Base-by-base conservation (phyloP, 1,284 basidiomycete species). In the Pseudozyma sp. region DNA sequence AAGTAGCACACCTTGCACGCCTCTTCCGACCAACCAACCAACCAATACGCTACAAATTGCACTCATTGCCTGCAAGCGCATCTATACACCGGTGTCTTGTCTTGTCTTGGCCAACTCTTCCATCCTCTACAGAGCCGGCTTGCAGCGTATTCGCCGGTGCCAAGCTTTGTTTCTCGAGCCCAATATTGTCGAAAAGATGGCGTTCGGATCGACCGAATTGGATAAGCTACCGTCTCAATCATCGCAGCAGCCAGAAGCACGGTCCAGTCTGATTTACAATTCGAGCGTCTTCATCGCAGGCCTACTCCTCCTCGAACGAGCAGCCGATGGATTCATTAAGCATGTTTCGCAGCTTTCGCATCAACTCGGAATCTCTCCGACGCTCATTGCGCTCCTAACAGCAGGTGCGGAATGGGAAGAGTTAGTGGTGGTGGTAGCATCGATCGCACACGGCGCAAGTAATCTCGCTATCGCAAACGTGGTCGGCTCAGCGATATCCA, bases 401-500 rank as follows among this genome's bases (percentile, higher is more conserved):
- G 71, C 72, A 4, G 76, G 76, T 16, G 72, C 71, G 48, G 76
- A 77, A 51, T 78, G 76, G 76, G 76, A 78, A 60, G 76, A 78
- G 50, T 47, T 77, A 16, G 59, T 74, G 16, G 67, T 70, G n/a
- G 68, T 71, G 5, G 47, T 70, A 7, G 71, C 68, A 4, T 67
- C 71, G 5, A 60, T 73, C 31, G 57, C 55, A n/a, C 70, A 73
- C 16, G 64, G 65, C 7, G 48, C 70, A 18, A 61, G 73, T 12
- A 52, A 70, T 12, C 69, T 78, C 19, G 74, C 77, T 36, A 64
- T 80, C 31, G 77, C 79, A 50, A 81, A 82, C 55, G 60, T 79
- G 19, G 64, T 82, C 53, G 81, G 78, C 1, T 63, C 74, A n/a
- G 62, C 72, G 62, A 81, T 81, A 65, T 75, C 74, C 59, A 81